A percentile compares a stretch with the other conserved stretches of the same genome.
Evolutionary conservation across 192 early-diverging fungal genomes (phyloP).

Genomic region (Radiomyces spectabilis): DNA sequence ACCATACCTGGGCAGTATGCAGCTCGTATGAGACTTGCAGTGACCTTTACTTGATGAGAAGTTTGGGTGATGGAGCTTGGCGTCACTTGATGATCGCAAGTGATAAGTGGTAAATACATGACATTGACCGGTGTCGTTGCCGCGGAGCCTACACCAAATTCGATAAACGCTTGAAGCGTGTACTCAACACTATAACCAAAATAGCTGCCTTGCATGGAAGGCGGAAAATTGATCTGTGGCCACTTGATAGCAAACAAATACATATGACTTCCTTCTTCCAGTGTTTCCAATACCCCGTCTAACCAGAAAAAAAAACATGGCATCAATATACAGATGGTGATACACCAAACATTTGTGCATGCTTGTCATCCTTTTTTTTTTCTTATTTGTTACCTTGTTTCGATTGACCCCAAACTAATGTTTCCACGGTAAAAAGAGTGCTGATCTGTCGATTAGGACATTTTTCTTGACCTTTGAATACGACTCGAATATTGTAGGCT

Average conservation of each 20-base stretch:
- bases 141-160: not conserved
- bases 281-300: too few species aligned
- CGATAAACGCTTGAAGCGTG: constrained; percentile 14
- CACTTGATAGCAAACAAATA: constrained; percentile 21
- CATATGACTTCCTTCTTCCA: constrained; percentile 2
- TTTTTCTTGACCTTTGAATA: too few species aligned
- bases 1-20: constrained; percentile 14
- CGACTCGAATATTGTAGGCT: too few species aligned
- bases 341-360: too few species aligned
- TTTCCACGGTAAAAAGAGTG: too few species aligned
- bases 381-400: too few species aligned
- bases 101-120: constrained; percentile 12
- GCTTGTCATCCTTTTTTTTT: too few species aligned
- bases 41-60: not conserved
- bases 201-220: not conserved
- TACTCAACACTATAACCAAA: constrained; percentile 7
- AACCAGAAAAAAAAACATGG: too few species aligned
- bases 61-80: not conserved
- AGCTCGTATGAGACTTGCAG: not conserved
- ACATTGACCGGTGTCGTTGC: not conserved
- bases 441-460: too few species aligned
- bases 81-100: too few species aligned
- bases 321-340: too few species aligned
- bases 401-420: too few species aligned
- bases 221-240: constrained; percentile 17